phyloP scores from a whole-genome alignment of 2,329 filamentous ascomycete species.

The Botrytis paeoniae region DNA sequence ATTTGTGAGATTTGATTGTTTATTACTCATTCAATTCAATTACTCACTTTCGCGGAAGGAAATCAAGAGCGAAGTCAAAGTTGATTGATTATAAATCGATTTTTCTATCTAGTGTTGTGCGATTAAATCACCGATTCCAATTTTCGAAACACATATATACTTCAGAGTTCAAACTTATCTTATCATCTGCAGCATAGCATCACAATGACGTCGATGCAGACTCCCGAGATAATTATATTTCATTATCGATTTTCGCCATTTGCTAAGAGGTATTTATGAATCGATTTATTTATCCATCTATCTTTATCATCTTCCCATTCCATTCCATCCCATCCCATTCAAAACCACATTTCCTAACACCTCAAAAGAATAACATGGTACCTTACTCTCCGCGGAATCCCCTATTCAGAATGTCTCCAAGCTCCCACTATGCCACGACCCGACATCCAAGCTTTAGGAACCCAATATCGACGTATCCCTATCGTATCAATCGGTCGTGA shows the following conservation, averaged over 20 bases:
- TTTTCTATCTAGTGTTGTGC: no score
- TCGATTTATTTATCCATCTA: background rate
- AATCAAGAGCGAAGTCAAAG: no score
- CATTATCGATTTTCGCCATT: conserved; percentile 66
- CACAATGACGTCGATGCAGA: conserved; percentile 19
- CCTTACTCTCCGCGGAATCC: conserved; percentile 61
- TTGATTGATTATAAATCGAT: no score
- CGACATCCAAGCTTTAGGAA: conserved; percentile 57
- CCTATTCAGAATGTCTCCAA: conserved; percentile 65
- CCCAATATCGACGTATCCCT: conserved; percentile 68
- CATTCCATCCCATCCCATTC: background rate
- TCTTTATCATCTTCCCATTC: background rate
- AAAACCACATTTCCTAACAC: background rate
- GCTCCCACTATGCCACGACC: conserved; percentile 59
- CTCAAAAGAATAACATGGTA: conserved; percentile 57
- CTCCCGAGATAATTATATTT: conserved; percentile 50
- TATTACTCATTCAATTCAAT: no score
- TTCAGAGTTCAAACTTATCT: no score
- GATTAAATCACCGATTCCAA: no score
- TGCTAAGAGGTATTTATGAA: conserved; percentile 46
- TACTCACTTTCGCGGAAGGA: no score
- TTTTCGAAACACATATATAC: no score
- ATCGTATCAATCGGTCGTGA: conserved; percentile 63
- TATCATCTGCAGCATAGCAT: background rate
- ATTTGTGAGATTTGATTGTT: no score